Base-by-base conservation (phyloP, 345 rosid genomes). In the Schrenkiella parvula region DNA sequence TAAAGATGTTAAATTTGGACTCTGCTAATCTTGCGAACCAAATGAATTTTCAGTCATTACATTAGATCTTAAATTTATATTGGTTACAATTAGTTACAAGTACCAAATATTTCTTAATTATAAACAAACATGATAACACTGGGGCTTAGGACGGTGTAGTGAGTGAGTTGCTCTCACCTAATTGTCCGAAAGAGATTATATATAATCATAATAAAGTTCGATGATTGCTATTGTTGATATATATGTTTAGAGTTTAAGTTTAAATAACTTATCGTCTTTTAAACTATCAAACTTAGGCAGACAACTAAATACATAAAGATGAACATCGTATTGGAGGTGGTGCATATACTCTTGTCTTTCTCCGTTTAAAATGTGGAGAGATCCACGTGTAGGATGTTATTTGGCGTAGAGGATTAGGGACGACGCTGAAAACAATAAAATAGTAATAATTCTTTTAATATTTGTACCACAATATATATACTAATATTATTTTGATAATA, bases 81-180 rank as follows among this genome's bases (percentile, higher is more conserved):
- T 48, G 64, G 57, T 66, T 66, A 32, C 78, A 64, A 6, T 42
- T 59, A 32, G 48, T 44, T 67, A 60, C 50, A 52, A 28, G 38
- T n/a, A 42, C 62, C 41, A 67, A 59, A 60, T 15, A 25, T 23
- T 23, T 31, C 56, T 54, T 61, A 14, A 53, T 68, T 75, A 61
- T 74, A 68, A 61, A 61, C 47, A 67, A 51, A 52, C 29, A 39
- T 52, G 48, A 75, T 29, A 22, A 57, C 37, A 48, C 13, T 25
- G 57, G 15, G 25, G 48, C 23, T 67, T 42, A 51, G 7, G 22
- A 53, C 42, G 47, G 34, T 68, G 68, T 41, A 3, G 64, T 68
- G 68, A 44, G 59, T 25, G 39, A 25, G 65, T 75, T 68, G 70
- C 58, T 75, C 68, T 68, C 74, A 47, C 47, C 58, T 68, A 68